A percentile compares a stretch with the other conserved stretches of the same genome.
Evolutionary conservation across 768 basidiomycete species (phyloP).

Genomic region (Rickenella mellea): DNA sequence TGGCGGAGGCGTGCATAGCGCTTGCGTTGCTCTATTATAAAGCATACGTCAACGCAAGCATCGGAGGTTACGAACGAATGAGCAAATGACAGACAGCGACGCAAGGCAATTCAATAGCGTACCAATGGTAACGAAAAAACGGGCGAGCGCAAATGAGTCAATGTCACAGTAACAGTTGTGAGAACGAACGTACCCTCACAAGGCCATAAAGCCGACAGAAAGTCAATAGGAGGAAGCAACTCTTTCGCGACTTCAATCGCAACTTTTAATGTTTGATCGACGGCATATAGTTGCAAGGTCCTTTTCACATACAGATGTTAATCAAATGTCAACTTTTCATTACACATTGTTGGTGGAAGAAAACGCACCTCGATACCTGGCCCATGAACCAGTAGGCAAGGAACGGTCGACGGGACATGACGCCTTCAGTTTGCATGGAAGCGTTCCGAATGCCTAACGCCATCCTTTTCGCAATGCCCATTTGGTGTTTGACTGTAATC

Average conservation of each 20-base stretch:
- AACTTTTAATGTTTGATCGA: constrained; percentile 45
- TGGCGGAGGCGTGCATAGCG: constrained; percentile 38
- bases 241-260: constrained; percentile 56
- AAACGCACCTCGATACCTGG: constrained; percentile 34
- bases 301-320: constrained; percentile 21
- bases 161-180: no score
- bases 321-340: constrained; percentile 5
- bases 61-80: no score
- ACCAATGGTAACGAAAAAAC: no score
- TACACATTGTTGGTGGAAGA: constrained; percentile 5
- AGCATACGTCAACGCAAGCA: no score
- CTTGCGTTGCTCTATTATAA: constrained; percentile 37
- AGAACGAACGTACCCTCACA: constrained; percentile 37
- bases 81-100: constrained; percentile 6
- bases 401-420: constrained; percentile 50
- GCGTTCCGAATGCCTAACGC: constrained; percentile 51
- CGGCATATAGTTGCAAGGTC: constrained; percentile 49
- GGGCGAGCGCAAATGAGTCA: no score
- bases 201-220: constrained; percentile 55
- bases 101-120: no score
- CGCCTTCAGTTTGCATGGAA: constrained; percentile 39
- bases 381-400: constrained; percentile 72
- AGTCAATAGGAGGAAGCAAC: constrained; percentile 52
- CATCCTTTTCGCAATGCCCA: constrained; percentile 46
- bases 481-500: constrained; percentile 49